Evolutionary conservation across 441 rosid species (phyloP).

Genomic region (Adansonia madagascariensis): DNA sequence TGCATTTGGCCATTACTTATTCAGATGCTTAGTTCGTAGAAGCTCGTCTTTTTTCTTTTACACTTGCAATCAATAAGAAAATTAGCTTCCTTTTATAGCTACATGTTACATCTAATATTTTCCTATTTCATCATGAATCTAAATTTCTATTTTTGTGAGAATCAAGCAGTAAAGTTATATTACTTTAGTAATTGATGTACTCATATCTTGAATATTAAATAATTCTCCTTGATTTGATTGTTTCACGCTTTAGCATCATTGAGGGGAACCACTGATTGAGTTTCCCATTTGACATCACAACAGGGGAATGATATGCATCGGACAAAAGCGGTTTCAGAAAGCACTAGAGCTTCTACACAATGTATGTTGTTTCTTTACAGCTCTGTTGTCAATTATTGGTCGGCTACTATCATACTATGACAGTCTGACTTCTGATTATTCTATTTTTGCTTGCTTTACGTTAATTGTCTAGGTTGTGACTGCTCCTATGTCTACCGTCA

Average conservation of each 20-base stretch:
- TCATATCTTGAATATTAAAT: not conserved
- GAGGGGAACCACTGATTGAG: conserved; percentile 26
- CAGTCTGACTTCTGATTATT: conserved; percentile 19
- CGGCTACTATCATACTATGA: not conserved
- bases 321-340: conserved; percentile 75
- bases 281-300: conserved; percentile 33
- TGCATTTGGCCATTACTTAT: not conserved
- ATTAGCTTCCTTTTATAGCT: not conserved
- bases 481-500: conserved; percentile 77
- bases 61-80: not conserved
- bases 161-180: not conserved
- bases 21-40: not conserved
- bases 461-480: conserved; percentile 68
- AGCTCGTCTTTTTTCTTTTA: not conserved
- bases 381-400: conserved; percentile 31
- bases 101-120: not conserved
- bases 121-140: not conserved
- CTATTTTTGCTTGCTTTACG: conserved; percentile 23
- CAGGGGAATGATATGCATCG: conserved; percentile 97
- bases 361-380: conserved; percentile 39
- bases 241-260: conserved; percentile 1
- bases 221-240: conserved; percentile 18
- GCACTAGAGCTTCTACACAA: conserved; percentile 94
- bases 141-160: not conserved
- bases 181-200: not conserved